Evolutionary conservation across 306 rosid genomes (phyloP), one percentile per base, ranked within the genome.

Genomic region (Urtica urens): DNA sequence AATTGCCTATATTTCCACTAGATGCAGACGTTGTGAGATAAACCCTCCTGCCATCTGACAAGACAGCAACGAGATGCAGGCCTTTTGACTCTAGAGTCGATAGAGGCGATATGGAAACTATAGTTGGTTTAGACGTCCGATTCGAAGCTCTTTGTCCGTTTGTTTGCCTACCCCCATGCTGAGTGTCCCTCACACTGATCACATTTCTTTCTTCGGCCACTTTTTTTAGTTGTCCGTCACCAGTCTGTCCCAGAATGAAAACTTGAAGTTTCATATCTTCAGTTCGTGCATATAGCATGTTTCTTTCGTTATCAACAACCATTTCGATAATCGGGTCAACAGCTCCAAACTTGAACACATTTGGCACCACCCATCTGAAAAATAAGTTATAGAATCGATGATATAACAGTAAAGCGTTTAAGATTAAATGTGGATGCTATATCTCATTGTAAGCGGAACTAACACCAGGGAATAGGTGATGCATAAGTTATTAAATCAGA

Each of bases 211-310:
- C 99, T 77, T 90, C 99, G 20, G 92, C 92, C 40, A 90, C 94
- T 68, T 90, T 90, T 82, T 80, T 90, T 56, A 90, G 64, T 23
- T 86, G 67, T 8, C 95, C 94, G 38, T 85, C 94, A 63, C 90
- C 95, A 84, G 64, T 69, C 55, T 83, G 61, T 53, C 84, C 94
- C 37, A 81, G 64, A 63, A 71, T 62, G 77, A 72, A 90, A 60
- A 72, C 95, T 76, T 90, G 99, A 58, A 85, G 82, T 65, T 85
- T 90, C 95, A 85, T 90, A 57, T 85, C 95, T 68, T 90, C 95
- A 54, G 94, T 85, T 50, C 94, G 71, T 30, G 87, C 77, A 53
- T 81, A 90, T 69, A 90, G 56, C 58, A 90, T 77, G 68, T 68
- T 79, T 68, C 99, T 77, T 78, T 90, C 99, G 48, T 78, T 79